These are phyloP conservation scores for Martensiomyces pterosporus DNA, from an alignment of 192 early-diverging fungal genomes.

Conservation along the genomic window DNA sequence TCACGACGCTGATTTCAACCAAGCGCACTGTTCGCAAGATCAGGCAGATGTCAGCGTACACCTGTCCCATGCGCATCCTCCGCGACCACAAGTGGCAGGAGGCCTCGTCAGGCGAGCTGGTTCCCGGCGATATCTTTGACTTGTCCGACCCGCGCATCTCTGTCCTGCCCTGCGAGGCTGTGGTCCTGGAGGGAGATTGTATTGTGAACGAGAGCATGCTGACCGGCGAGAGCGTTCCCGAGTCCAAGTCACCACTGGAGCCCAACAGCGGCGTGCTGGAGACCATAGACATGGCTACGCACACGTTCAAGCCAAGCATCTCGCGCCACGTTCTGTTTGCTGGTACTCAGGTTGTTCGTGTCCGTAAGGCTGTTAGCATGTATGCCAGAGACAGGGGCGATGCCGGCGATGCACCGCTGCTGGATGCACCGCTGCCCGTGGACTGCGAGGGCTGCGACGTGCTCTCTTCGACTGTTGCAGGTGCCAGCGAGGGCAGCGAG, in stretches of 20 bases:
- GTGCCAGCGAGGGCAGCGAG: background rate
- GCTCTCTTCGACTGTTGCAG: background rate
- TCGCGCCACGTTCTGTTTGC: constrained; percentile 84
- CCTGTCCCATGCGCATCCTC: constrained; percentile 67
- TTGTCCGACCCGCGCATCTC: constrained; percentile 50
- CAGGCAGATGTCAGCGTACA: constrained; percentile 76
- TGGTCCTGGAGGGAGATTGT: constrained; percentile 87
- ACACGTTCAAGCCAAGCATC: constrained; percentile 53
- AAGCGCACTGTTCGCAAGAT: constrained; percentile 61
- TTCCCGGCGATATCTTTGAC: constrained; percentile 93
- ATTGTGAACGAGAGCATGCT: constrained; percentile 98
- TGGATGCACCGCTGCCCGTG: background rate
- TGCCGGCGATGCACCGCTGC: background rate
- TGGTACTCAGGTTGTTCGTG: constrained; percentile 89
- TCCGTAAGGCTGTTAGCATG: constrained; percentile 29
- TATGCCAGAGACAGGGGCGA: constrained; percentile 2
- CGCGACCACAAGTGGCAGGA: constrained; percentile 50
- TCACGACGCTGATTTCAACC: constrained; percentile 74
- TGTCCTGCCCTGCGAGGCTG: constrained; percentile 82
- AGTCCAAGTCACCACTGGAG: constrained; percentile 75
- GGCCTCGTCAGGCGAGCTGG: constrained; percentile 65
- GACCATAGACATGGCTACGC: constrained; percentile 24
- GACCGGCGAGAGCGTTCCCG: constrained; percentile 94
- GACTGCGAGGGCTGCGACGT: background rate
- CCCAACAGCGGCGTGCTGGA: constrained; percentile 3